Evolutionary conservation across 768 basidiomycete genomes (phyloP).

Genomic region (Tulasnella sp.): DNA sequence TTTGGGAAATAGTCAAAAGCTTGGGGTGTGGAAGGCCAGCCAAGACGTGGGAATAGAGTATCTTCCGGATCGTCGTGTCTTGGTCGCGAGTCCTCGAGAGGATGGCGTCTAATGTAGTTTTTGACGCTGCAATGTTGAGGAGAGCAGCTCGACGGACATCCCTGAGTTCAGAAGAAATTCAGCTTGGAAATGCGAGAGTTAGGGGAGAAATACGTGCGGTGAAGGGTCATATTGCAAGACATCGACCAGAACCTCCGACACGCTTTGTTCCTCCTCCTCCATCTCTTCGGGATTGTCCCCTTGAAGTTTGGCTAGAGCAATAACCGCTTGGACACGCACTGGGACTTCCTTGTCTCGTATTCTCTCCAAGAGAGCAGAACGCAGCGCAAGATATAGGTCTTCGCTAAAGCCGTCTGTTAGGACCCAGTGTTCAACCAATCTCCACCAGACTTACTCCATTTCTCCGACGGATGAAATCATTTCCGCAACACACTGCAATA

Average conservation of each 20-base stretch:
- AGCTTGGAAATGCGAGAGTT: neutral
- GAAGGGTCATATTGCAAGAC: constrained; percentile 64
- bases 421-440: neutral
- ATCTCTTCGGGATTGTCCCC: constrained; percentile 57
- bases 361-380: constrained; percentile 58
- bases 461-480: constrained; percentile 75
- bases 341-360: constrained; percentile 67
- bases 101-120: constrained; percentile 50
- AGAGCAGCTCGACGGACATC: constrained; percentile 82
- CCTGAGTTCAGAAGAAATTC: constrained; percentile 33
- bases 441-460: constrained; percentile 58
- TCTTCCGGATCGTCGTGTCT: constrained; percentile 64
- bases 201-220: constrained; percentile 44
- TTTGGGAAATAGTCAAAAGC: constrained; percentile 57
- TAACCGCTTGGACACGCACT: constrained; percentile 71
- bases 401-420: constrained; percentile 45
- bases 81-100: constrained; percentile 72
- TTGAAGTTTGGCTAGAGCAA: constrained; percentile 70
- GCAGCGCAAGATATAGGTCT: constrained; percentile 59
- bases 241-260: constrained; percentile 57
- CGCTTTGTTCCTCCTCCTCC: constrained; percentile 43
- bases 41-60: constrained; percentile 59
- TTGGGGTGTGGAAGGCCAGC: constrained; percentile 57
- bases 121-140: constrained; percentile 55
- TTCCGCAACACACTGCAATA: constrained; percentile 65